phyloP scores from a whole-genome alignment of 352 stramenopile genomes.

The Phytophthora tubulina region DNA sequence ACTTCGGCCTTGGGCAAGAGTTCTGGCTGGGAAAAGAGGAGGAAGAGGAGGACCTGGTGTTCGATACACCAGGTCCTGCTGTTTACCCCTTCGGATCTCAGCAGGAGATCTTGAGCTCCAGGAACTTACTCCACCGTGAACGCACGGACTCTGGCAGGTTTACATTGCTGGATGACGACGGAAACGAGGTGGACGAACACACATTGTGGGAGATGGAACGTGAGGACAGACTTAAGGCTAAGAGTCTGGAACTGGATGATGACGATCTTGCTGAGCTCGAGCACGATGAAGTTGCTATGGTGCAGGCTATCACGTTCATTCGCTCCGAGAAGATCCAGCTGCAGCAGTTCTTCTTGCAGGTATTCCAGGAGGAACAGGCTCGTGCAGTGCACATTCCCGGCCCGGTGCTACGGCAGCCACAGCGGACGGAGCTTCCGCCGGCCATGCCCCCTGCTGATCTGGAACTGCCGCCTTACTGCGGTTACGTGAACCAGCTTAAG shows the following conservation, averaged over 20 bases:
- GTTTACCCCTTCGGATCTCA: slow-evolving; percentile 55
- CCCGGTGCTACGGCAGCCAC: slow-evolving; percentile 37
- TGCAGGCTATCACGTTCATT: slow-evolving; percentile 70
- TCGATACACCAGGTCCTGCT: slow-evolving; percentile 33
- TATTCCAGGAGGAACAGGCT: slow-evolving; percentile 62
- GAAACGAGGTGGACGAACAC: slow-evolving; percentile 73
- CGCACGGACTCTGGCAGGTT: slow-evolving; percentile 56
- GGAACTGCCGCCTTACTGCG: slow-evolving; percentile 76
- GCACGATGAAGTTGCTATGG: slow-evolving; percentile 59
- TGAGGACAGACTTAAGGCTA: slow-evolving; percentile 59
- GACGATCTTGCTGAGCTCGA: slow-evolving; percentile 71
- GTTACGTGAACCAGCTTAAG: slow-evolving; percentile 82
- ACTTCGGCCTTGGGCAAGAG: slow-evolving; percentile 66
- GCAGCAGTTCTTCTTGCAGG: slow-evolving; percentile 64
- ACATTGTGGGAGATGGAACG: slow-evolving; percentile 58
- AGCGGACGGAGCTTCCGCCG: slow-evolving; percentile 44
- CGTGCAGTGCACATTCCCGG: slow-evolving; percentile 29
- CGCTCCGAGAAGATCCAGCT: slow-evolving; percentile 69
- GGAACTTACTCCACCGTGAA: slow-evolving; percentile 39
- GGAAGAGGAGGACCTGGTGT: slow-evolving; percentile 15
- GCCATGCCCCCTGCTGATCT: slow-evolving; percentile 44
- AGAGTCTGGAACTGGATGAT: slow-evolving; percentile 69
- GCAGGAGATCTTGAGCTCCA: slow-evolving; percentile 44
- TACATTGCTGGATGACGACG: slow-evolving; percentile 70
- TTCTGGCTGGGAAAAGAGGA: slow-evolving; percentile 70